These are phyloP conservation scores for Imleria badia DNA, from an alignment of 768 basidiomycete genomes.

Conservation along the genomic window DNA sequence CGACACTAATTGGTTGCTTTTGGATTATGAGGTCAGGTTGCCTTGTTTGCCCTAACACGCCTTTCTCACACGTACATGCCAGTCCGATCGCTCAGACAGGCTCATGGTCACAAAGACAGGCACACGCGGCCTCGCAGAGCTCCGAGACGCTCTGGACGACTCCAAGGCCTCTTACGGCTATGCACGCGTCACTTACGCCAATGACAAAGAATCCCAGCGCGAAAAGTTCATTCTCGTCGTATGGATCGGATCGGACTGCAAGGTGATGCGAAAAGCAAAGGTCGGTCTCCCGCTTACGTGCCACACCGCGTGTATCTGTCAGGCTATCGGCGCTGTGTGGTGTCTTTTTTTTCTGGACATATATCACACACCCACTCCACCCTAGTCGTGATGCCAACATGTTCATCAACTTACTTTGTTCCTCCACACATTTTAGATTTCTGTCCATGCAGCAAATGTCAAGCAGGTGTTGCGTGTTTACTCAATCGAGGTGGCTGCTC, in stretches of 20 bases:
- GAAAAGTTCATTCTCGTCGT: conserved; percentile 88
- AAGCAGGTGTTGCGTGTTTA: conserved; percentile 74
- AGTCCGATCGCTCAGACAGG: conserved; percentile 79
- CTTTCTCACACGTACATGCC: conserved; percentile 15
- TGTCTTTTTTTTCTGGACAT: conserved; percentile 5
- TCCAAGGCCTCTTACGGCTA: conserved; percentile 82
- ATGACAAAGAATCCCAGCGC: conserved; percentile 81
- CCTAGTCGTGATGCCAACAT: conserved; percentile 21
- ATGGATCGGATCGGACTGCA: conserved; percentile 81
- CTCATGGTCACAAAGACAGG: conserved; percentile 78
- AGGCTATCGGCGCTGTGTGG: conserved; percentile 6
- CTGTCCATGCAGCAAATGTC: conserved; percentile 88
- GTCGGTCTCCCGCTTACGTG: conserved; percentile 41
- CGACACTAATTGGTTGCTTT: conserved; percentile 85
- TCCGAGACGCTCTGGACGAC: conserved; percentile 68
- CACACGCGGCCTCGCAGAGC: conserved; percentile 74
- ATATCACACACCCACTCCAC: conserved; percentile 27
- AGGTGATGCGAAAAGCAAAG: conserved; percentile 92
- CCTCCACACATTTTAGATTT: conserved; percentile 57
- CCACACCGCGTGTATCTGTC: conserved; percentile 15
- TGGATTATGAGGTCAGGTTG: conserved; percentile 76
- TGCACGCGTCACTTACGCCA: conserved; percentile 78
- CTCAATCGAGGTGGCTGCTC: conserved; percentile 87
- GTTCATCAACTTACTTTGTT: conserved; percentile 30
- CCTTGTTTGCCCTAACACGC: conserved; percentile 18